These are phyloP conservation scores for Elymus sibiricus DNA, from an alignment of 176 grass and related monocot genomes.

Conservation along the genomic window DNA sequence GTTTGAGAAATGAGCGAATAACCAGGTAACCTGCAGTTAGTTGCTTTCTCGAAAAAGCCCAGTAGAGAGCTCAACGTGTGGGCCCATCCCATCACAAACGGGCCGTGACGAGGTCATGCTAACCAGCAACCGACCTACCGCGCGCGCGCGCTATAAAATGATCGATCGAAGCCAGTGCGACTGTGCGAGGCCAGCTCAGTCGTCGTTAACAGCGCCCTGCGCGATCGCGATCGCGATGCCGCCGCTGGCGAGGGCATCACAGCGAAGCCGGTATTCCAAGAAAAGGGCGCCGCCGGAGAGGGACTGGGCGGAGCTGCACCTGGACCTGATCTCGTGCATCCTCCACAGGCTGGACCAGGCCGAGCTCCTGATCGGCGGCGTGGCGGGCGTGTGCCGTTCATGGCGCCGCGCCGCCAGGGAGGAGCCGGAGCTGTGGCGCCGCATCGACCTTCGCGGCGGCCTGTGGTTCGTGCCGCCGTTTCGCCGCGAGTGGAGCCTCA, in stretches of 20 bases:
- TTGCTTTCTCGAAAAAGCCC: no score
- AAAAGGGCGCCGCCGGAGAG: neutral
- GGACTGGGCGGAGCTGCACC: neutral
- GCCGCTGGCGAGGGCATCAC: neutral
- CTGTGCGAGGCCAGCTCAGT: neutral
- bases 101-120: no score
- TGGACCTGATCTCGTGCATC: neutral
- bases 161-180: neutral
- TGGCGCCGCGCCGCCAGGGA: neutral
- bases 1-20: no score
- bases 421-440: constrained; percentile 22
- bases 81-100: no score
- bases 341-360: neutral
- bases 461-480: neutral
- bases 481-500: neutral
- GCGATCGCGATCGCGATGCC: neutral
- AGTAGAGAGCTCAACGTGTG: no score
- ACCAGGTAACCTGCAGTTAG: no score
- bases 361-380: neutral
- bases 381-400: neutral
- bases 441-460: neutral
- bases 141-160: neutral
- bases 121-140: neutral
- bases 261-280: neutral
- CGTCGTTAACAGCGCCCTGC: neutral